Evolutionary conservation across 148 eudicot species (phyloP).

Genomic region (Fagopyrum tataricum): DNA sequence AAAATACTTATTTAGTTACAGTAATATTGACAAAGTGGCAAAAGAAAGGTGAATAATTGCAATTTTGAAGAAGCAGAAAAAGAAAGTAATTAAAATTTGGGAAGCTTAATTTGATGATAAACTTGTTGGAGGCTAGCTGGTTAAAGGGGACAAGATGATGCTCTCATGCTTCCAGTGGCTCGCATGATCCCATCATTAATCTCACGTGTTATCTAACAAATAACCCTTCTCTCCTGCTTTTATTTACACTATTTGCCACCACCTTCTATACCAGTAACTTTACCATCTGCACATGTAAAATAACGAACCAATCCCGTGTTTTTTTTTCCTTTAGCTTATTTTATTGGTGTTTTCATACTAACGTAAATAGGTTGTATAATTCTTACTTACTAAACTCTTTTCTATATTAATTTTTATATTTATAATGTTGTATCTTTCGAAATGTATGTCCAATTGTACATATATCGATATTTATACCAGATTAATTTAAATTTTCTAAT

Average conservation of each 20-base stretch:
- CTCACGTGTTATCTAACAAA: neutral
- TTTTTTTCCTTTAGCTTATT: too few species aligned
- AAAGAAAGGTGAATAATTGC: neutral
- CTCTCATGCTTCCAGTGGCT: conserved; percentile 3
- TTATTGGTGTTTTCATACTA: too few species aligned
- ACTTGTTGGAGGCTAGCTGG: neutral
- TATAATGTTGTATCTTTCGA: too few species aligned
- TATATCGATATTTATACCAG: too few species aligned
- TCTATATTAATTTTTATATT: too few species aligned
- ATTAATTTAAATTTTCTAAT: too few species aligned
- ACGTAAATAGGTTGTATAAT: too few species aligned
- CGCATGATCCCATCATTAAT: conserved; percentile 9
- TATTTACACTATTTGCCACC: neutral
- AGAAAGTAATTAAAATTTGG: too few species aligned
- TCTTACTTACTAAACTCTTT: too few species aligned
- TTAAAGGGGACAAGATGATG: conserved; percentile 7
- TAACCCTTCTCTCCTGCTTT: neutral
- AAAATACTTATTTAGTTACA: neutral
- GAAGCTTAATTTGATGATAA: neutral
- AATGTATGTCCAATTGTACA: too few species aligned
- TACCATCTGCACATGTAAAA: too few species aligned
- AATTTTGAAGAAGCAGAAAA: neutral
- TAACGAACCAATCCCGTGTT: too few species aligned
- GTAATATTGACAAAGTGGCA: neutral
- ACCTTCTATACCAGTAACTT: neutral